Evolutionary conservation across 257 asterid species (phyloP).

Genomic region (Nicotiana undulata): DNA sequence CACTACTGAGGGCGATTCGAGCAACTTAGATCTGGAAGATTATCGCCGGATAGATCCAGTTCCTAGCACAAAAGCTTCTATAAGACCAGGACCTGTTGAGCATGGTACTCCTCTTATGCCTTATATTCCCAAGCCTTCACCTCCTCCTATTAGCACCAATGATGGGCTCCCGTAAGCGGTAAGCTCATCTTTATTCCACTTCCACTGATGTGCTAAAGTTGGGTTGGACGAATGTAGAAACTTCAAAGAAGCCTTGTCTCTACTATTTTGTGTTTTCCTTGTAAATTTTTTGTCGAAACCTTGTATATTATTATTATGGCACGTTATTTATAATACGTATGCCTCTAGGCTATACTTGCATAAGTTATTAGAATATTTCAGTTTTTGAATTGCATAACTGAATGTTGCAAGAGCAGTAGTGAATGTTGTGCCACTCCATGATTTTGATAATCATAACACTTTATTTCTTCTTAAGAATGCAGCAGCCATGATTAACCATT

Average conservation of each 20-base stretch:
- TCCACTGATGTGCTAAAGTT: background rate
- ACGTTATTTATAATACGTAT: background rate
- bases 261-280: background rate
- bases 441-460: too few species aligned
- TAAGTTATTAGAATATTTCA: background rate
- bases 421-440: background rate
- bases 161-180: background rate
- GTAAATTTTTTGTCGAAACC: background rate
- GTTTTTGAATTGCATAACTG: background rate
- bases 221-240: background rate
- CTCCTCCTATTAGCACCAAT: conserved; percentile 26
- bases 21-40: conserved; percentile 42
- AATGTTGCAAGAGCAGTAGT: background rate
- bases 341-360: background rate
- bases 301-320: background rate
- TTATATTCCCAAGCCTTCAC: conserved; percentile 73
- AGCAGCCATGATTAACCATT: too few species aligned
- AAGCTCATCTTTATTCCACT: background rate
- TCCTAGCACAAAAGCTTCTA: conserved; percentile 64
- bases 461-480: too few species aligned
- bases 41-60: conserved; percentile 71
- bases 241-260: background rate
- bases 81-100: conserved; percentile 66
- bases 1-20: conserved; percentile 8
- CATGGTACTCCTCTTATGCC: conserved; percentile 89